A percentile compares a stretch with the other conserved stretches of the same genome.
Evolutionary conservation across 2,329 filamentous ascomycete genomes (phyloP).

Genomic region (Atkinsonella texensis): DNA sequence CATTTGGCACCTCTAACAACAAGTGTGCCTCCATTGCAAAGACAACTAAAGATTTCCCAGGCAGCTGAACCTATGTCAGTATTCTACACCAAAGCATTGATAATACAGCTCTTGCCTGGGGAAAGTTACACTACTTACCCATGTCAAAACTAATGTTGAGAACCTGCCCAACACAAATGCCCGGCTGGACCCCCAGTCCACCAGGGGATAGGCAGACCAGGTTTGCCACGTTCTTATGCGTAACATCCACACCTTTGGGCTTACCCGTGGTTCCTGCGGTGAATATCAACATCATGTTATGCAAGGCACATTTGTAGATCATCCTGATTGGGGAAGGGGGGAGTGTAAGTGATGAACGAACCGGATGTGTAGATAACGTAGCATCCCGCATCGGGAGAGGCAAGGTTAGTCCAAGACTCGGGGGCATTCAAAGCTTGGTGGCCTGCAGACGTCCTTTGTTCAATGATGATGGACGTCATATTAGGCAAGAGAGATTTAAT

Average conservation of each 20-base stretch:
- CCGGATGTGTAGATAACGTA: constrained; percentile 45
- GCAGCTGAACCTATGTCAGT: constrained; percentile 29
- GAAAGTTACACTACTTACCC: constrained; percentile 29
- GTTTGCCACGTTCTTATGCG: constrained; percentile 43
- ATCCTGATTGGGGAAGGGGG: neutral
- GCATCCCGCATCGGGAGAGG: constrained; percentile 25
- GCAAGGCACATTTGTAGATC: neutral
- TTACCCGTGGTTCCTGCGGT: constrained; percentile 37
- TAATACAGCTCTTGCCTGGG: neutral
- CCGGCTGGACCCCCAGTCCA: constrained; percentile 35
- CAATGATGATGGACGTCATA: constrained; percentile 17
- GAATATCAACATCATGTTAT: constrained; percentile 1
- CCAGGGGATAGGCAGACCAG: constrained; percentile 38
- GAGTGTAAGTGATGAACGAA: constrained; percentile 9
- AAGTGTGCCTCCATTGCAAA: constrained; percentile 46
- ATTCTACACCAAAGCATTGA: neutral
- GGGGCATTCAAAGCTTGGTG: constrained; percentile 1
- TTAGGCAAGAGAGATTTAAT: constrained; percentile 16
- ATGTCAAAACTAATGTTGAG: constrained; percentile 50
- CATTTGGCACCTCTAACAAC: constrained; percentile 38
- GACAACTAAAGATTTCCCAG: constrained; percentile 46
- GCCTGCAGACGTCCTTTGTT: constrained; percentile 10
- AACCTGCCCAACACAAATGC: constrained; percentile 41
- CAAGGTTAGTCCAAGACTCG: constrained; percentile 18
- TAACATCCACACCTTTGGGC: constrained; percentile 47